These are phyloP conservation scores for Moesziomyces globuligerus DNA, from an alignment of 1,284 basidiomycete species.

Conservation along the genomic window DNA sequence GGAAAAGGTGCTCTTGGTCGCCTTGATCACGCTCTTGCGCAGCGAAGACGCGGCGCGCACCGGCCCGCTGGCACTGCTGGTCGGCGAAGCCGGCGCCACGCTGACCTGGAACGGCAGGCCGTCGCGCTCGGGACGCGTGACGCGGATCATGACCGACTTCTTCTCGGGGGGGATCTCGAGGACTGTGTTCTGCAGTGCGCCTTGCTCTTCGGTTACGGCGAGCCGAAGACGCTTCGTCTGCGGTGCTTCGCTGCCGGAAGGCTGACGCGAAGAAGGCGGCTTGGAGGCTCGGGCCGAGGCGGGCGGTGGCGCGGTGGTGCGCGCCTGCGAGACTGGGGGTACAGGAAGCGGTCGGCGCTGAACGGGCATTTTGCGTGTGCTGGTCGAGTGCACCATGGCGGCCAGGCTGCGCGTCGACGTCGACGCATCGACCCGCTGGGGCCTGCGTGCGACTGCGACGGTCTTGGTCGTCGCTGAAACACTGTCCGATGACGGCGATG, in stretches of 20 bases:
- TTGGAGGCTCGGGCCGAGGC: not conserved
- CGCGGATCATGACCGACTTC: conserved; percentile 29
- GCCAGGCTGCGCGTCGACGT: conserved; percentile 35
- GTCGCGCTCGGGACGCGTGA: conserved; percentile 36
- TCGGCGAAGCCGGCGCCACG: conserved; percentile 11
- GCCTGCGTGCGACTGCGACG: conserved; percentile 9
- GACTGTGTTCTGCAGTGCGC: conserved; percentile 31
- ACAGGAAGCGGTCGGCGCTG: conserved; percentile 25
- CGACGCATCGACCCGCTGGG: conserved; percentile 26
- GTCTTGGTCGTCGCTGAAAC: conserved; percentile 8
- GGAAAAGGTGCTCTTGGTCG: conserved; percentile 27
- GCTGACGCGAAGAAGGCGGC: conserved; percentile 3
- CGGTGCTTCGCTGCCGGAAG: conserved; percentile 13
- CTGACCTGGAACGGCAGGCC: conserved; percentile 40
- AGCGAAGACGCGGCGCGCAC: conserved; percentile 14
- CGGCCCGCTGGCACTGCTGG: conserved; percentile 1
- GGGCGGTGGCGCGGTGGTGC: conserved; percentile 12
- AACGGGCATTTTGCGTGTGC: conserved; percentile 10
- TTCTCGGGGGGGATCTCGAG: conserved; percentile 38
- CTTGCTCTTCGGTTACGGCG: conserved; percentile 31
- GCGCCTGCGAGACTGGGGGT: conserved; percentile 16
- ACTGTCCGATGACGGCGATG: conserved; percentile 1
- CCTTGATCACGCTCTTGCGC: conserved; percentile 45
- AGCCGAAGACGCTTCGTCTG: conserved; percentile 33
- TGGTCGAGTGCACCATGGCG: conserved; percentile 23